Base-by-base conservation (phyloP, 2,329 filamentous ascomycete genomes). In the Penicillium sp. region DNA sequence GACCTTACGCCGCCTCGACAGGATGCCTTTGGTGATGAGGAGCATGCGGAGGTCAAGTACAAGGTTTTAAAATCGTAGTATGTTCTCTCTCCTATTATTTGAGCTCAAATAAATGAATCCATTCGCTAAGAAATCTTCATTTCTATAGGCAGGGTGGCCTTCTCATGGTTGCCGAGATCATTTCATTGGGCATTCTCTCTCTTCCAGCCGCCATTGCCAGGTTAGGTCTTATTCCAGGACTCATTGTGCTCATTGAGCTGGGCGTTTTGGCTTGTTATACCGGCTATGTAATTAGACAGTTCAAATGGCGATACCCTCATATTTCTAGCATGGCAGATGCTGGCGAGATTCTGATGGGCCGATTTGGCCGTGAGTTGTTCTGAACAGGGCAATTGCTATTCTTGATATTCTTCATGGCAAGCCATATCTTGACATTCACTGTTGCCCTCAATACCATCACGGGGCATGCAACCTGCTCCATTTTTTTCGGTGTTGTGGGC, bases 341-440 rank as follows among this genome's bases (percentile, higher is more conserved):
- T 13, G 89, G 88, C 2, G 79, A 83, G 47, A 79, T 91, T 53
- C 79, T 91, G 53, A 81, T 82, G 61, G 90, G 90, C 8, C 79
- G 76, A n/a, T 78, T 85, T 44, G 88, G 87, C 1, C 84, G 87
- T 64, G 86, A 89, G 72, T 65, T 91, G 35, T 79, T 90, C 45
- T 88, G 87, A 24, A 76, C 80, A 64, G 87, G 84, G 65, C 88
- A 89, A 68, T 78, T 84, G 10, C 75, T 91, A 19, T 86, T 91
- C 75, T 79, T 91, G 38, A 78, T 89, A 59, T 90, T 92, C 77
- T 84, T 90, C 68, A 87, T 89, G 76, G 88, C 85, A 37, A 89
- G 88, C n/a, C 90, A 92, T 76, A 81, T 90, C 55, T 79, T 91
- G 64, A 90, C 88, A 0, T 91, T 90, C 66, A 84, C 84, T 33